Conservation (phyloP, 805 yeast genomes). For the Sugiyamaella marilandica region DNA sequence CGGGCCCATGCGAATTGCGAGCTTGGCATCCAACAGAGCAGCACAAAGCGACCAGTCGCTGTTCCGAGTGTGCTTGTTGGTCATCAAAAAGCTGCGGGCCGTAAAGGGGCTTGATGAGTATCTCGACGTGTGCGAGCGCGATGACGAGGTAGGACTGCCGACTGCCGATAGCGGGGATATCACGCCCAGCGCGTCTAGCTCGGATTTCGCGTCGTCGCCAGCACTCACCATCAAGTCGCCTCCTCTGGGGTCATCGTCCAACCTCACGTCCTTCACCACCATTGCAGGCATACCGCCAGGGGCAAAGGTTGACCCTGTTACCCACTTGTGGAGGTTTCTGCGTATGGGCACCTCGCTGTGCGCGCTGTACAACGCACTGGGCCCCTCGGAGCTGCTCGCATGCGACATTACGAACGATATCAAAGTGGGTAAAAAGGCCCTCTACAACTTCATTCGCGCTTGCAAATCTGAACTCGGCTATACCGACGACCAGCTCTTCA, state of each 20-base stretch:
- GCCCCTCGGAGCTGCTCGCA: constrained; percentile 43
- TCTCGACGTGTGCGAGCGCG: constrained; percentile 14
- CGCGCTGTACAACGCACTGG: constrained; percentile 68
- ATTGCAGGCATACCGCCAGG: constrained; percentile 14
- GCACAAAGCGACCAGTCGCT: constrained; percentile 23
- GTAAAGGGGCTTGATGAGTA: constrained; percentile 23
- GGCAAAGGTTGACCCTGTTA: constrained; percentile 73
- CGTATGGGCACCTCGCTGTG: constrained; percentile 93
- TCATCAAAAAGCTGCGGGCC: constrained; percentile 20
- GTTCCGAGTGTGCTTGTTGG: constrained; percentile 25
- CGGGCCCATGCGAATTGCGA: constrained; percentile 4
- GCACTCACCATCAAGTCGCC: constrained; percentile 1
- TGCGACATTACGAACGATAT: constrained; percentile 74
- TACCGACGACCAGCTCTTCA: constrained; percentile 78
- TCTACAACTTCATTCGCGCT: constrained; percentile 83
- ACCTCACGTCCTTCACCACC: constrained; percentile 21
- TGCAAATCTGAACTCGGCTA: constrained; percentile 72
- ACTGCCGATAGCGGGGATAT: constrained; percentile 7
- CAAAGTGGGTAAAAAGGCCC: constrained; percentile 79
- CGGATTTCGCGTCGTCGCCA: constrained; percentile 10
- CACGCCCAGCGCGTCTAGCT: constrained; percentile 10
- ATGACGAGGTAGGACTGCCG: constrained; percentile 1
- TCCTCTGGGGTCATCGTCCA: constrained; percentile 9
- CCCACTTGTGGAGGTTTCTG: constrained; percentile 80
- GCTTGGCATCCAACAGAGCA: constrained; percentile 19